A percentile compares a stretch with the other conserved stretches of the same genome.
phyloP scores from a whole-genome alignment of 495 filamentous ascomycete genomes.

The Lichina pygmaea region DNA sequence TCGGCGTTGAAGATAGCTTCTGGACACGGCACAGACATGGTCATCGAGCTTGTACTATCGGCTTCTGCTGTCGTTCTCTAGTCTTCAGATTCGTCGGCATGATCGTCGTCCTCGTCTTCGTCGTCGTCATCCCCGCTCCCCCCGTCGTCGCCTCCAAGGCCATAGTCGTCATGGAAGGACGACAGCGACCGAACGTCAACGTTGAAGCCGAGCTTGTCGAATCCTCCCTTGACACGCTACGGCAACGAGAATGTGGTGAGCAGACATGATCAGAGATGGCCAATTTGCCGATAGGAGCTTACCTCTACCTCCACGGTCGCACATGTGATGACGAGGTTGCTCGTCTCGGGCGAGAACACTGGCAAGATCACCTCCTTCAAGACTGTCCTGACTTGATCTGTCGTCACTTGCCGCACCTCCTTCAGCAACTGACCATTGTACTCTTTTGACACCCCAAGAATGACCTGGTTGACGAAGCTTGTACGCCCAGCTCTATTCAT shows the following conservation, averaged over 20 bases:
- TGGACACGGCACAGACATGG: too few relatives aligned
- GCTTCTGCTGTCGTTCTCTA: too few relatives aligned
- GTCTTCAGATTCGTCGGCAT: too few relatives aligned
- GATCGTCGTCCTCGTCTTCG: too few relatives aligned
- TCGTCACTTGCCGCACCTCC: constrained; percentile 44
- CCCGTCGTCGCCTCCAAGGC: constrained; percentile 17
- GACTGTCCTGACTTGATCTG: constrained; percentile 49
- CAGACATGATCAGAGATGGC: background rate
- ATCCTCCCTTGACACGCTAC: constrained; percentile 42
- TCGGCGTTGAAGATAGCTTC: too few relatives aligned
- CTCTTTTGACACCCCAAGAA: constrained; percentile 47
- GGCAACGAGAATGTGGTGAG: background rate
- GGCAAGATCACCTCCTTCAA: constrained; percentile 52
- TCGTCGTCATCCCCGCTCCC: too few relatives aligned
- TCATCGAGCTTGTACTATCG: too few relatives aligned
- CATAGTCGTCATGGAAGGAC: constrained; percentile 79
- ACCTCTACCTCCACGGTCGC: constrained; percentile 66
- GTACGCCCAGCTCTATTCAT: constrained; percentile 52
- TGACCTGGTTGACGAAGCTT: constrained; percentile 58
- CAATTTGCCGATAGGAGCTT: constrained; percentile 11
- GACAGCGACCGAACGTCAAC: constrained; percentile 47
- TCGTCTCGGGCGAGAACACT: constrained; percentile 45
- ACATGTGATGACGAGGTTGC: constrained; percentile 75
- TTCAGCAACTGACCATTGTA: constrained; percentile 53
- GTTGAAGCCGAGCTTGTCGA: constrained; percentile 49